Base-by-base conservation (phyloP, 768 basidiomycete species). In the Hortiboletus flavorubellus region DNA sequence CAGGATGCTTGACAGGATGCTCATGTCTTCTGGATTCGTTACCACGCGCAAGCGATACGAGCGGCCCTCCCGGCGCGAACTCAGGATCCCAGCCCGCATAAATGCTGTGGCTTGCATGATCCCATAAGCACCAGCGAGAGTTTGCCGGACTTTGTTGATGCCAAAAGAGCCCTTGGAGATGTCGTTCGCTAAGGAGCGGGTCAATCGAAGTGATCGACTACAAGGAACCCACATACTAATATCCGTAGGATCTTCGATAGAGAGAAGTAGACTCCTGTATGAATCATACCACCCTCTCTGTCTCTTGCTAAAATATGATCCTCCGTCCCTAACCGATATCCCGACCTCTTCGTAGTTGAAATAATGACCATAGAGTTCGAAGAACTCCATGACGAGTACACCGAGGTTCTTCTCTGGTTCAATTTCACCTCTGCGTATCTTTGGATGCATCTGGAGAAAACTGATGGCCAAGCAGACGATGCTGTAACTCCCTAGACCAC, bases 371-470 rank as follows among this genome's bases (percentile, higher is more conserved):
- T 98, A 98, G 12, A 96, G 78, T 76, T 98, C 95, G 66, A 98
- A 97, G 68, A 98, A 98, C 72, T 99, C 97, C 78, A 98, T 83
- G 43, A 97, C 80, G 51, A 99, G 75, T n/a, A 95, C 90, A 2
- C 97, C 97, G 10, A 98, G 78, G 65, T 98, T 98, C 63, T 82
- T 78, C 60, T 86, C 84, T 0, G 93, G 84, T 62, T 95, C 85
- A 30, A 99, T 91, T 71, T 95, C 91, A 0, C 85, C 90, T 51
- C 83, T 72, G 39, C 95, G 85, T 56, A 98, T 85, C 70, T 95
- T 96, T 2, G 97, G 97, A 64, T 99, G 97, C 80, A 97, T 91
- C 79, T 98, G 97, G 46, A 99, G 76, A 69, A 99, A 99, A 70
- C 85, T 92, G 60, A 98, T 83, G 11, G 89, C 93, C 53, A 99